Evolutionary conservation across 306 rosid species (phyloP).

Genomic region (Fragaria ananassa): DNA sequence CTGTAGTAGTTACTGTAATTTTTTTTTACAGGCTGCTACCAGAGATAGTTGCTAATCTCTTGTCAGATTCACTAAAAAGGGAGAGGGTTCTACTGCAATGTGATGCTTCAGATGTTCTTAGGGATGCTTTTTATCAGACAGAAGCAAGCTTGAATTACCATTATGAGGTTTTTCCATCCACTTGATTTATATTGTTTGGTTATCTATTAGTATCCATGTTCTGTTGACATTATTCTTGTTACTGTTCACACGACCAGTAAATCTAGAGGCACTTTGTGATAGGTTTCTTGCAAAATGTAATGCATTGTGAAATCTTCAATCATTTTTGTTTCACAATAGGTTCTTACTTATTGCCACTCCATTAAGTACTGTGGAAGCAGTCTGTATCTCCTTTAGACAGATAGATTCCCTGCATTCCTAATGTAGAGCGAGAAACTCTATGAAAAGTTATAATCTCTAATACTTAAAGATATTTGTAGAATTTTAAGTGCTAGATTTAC

Average conservation of each 20-base stretch:
- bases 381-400: too few species aligned
- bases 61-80: constrained; percentile 69
- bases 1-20: constrained; percentile 22
- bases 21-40: constrained; percentile 71
- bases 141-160: constrained; percentile 68
- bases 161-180: constrained; percentile 64
- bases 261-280: neutral
- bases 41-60: constrained; percentile 56
- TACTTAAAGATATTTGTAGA: neutral
- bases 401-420: too few species aligned
- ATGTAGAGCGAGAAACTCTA: neutral
- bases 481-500: neutral
- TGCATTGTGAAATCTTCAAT: neutral
- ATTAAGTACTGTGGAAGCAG: neutral
- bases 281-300: neutral
- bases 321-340: neutral
- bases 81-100: constrained; percentile 60
- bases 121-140: constrained; percentile 82
- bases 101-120: constrained; percentile 91
- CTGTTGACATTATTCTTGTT: neutral
- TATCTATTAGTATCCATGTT: neutral
- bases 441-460: neutral
- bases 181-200: constrained; percentile 8
- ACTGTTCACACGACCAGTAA: neutral
- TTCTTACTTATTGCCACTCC: neutral